Conservation (phyloP, 2,329 filamentous ascomycete species). For the Amauroascus niger region DNA sequence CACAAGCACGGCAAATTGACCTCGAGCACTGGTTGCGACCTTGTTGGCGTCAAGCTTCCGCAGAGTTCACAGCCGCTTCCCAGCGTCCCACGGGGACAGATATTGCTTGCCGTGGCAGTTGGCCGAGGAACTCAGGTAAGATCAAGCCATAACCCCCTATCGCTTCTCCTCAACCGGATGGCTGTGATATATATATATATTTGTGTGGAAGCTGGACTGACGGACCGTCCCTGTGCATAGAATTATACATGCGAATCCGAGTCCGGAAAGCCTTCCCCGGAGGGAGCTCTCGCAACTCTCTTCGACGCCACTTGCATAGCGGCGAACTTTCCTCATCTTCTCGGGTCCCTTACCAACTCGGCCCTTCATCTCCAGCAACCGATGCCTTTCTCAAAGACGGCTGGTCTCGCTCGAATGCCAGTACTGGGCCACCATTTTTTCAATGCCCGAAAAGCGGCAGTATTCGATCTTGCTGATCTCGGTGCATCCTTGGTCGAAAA, state of each 20-base stretch:
- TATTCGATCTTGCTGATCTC: slow-evolving; percentile 62
- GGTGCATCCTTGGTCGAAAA: slow-evolving; percentile 56
- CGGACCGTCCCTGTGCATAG: slow-evolving; percentile 31
- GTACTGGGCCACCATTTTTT: slow-evolving; percentile 78
- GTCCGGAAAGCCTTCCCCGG: slow-evolving; percentile 51
- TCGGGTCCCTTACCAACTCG: slow-evolving; percentile 55
- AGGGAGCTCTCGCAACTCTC: slow-evolving; percentile 70
- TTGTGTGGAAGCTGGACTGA: not conserved
- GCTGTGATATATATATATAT: not conserved
- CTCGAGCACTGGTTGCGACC: slow-evolving; percentile 26
- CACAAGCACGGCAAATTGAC: slow-evolving; percentile 16
- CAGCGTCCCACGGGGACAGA: slow-evolving; percentile 49
- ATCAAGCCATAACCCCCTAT: not conserved
- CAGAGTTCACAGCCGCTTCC: slow-evolving; percentile 52
- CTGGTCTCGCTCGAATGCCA: slow-evolving; percentile 48
- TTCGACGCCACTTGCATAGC: slow-evolving; percentile 81
- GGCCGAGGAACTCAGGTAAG: slow-evolving; percentile 63
- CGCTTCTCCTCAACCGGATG: not conserved
- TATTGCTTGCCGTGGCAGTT: slow-evolving; percentile 67
- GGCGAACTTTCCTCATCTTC: slow-evolving; percentile 56
- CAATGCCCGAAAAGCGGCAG: slow-evolving; percentile 56
- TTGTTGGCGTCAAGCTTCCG: slow-evolving; percentile 29
- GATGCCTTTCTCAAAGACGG: slow-evolving; percentile 29
- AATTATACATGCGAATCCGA: slow-evolving; percentile 81
- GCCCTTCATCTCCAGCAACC: slow-evolving; percentile 43